Evolutionary conservation across 805 yeast species (phyloP).

Genomic region (Metschnikowia cubensis): DNA sequence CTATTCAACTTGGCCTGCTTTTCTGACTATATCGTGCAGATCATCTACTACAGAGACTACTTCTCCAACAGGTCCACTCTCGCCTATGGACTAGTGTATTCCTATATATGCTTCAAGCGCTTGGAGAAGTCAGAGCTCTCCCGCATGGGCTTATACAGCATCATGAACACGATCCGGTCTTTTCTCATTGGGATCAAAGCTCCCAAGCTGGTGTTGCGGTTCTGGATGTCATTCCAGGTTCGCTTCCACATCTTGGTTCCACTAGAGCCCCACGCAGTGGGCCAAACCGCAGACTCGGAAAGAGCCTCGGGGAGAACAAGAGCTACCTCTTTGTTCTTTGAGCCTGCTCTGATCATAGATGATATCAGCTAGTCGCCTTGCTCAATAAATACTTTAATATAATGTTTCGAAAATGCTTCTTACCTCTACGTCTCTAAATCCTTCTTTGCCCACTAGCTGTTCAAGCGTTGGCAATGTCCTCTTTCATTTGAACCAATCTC

Average conservation of each 20-base stretch:
- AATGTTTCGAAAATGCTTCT: too few relatives aligned
- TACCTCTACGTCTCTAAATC: too few relatives aligned
- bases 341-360: constrained; percentile 15
- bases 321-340: constrained; percentile 14
- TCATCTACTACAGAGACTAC: constrained; percentile 11
- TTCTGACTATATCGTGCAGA: constrained; percentile 12
- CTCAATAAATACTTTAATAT: not conserved
- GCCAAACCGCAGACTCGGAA: constrained; percentile 6
- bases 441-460: not conserved
- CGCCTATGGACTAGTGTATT: constrained; percentile 13
- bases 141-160: constrained; percentile 11
- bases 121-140: constrained; percentile 15
- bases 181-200: constrained; percentile 4
- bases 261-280: constrained; percentile 4
- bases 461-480: constrained; percentile 27
- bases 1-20: constrained; percentile 14
- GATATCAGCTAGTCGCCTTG: constrained; percentile 8
- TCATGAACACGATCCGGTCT: constrained; percentile 9
- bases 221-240: constrained; percentile 7
- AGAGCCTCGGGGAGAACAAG: constrained; percentile 11
- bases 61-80: constrained; percentile 8
- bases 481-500: constrained; percentile 50
- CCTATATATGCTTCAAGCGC: constrained; percentile 14
- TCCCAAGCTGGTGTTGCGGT: constrained; percentile 7
- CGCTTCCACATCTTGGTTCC: constrained; percentile 12